These are phyloP conservation scores for Schizochytrium sp. DNA, from an alignment of 108 stramenopile species.

Conservation along the genomic window DNA sequence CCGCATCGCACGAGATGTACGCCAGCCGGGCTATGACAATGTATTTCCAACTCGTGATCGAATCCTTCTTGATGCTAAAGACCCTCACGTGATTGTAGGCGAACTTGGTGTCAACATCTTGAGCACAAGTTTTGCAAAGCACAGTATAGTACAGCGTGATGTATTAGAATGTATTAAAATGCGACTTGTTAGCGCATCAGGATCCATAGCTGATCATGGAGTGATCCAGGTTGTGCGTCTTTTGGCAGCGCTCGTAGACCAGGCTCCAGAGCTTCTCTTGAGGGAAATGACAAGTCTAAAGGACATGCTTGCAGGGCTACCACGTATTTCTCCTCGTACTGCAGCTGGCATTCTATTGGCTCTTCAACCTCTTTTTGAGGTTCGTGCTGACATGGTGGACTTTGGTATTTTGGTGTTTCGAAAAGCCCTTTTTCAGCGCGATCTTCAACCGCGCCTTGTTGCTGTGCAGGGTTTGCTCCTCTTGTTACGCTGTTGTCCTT, in stretches of 20 bases:
- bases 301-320: slow-evolving; percentile 16
- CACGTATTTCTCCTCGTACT: slow-evolving; percentile 2
- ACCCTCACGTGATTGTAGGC: not conserved
- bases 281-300: slow-evolving; percentile 23
- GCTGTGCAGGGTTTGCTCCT: slow-evolving; percentile 35
- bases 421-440: slow-evolving; percentile 59
- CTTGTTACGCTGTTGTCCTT: not conserved
- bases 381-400: slow-evolving; percentile 43
- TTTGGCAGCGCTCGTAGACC: slow-evolving; percentile 6
- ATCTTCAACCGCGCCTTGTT: slow-evolving; percentile 47
- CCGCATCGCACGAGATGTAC: slow-evolving; percentile 12
- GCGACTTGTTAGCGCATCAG: not conserved
- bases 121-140: slow-evolving; percentile 16
- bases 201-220: slow-evolving; percentile 2
- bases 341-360: slow-evolving; percentile 21
- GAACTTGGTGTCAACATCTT: slow-evolving; percentile 12
- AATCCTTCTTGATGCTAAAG: not conserved
- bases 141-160: slow-evolving; percentile 59
- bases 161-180: slow-evolving; percentile 35
- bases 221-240: slow-evolving; percentile 35
- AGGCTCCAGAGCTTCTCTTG: slow-evolving; percentile 52
- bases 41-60: not conserved
- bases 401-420: slow-evolving; percentile 16
- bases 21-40: not conserved
- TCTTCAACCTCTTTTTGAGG: slow-evolving; percentile 12